Evolutionary conservation across 805 yeast genomes (phyloP), one percentile per base, ranked within the genome.

Genomic region (Zygotorulaspora chibaensis): DNA sequence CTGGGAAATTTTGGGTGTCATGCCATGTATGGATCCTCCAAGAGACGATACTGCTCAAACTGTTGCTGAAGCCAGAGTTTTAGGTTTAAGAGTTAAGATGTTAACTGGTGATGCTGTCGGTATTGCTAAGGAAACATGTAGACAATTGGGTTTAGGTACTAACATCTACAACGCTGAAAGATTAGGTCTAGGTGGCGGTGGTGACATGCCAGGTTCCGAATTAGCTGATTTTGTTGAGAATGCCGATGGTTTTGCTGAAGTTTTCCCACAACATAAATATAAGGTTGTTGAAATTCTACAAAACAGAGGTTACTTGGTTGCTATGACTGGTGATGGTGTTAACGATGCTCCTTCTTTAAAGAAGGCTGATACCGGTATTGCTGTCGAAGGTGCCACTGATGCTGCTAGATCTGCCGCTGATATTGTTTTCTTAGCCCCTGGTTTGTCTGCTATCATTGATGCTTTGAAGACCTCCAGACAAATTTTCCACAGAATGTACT

Each of bases 251-350:
- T 88, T 88, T 71, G 96, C 96, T 72, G 96, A 88, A 78, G 96
- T 88, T 69, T 88, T 88, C 95, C 96, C 96, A 61, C 96, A 88
- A 79, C 96, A 88, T 79, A 88, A 88, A 77, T 87, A 86, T 79
- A 87, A 84, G 70, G 96, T 90, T 66, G 96, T 88, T 73, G 96
- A 87, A 77, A 87, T 87, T 70, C 80, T 88, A 73, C 96, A 88
- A 79, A 80, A 83, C 71, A 84, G 96, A 81, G 96, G 96, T 75
- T 87, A 85, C 83, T 80, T 88, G 75, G 95, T 89, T 75, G 96
- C 96, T 74, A 88, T 88, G 96, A 88, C 96, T 79, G 96, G 96
- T 85, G 96, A 88, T 71, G 96, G 96, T 87, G 96, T 88, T 70
- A 88, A 88, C 79, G 96, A 88, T 76, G 96, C 96, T 65, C 96